Evolutionary conservation across 768 basidiomycete species (phyloP).

Genomic region (Cubamyces lactineus): DNA sequence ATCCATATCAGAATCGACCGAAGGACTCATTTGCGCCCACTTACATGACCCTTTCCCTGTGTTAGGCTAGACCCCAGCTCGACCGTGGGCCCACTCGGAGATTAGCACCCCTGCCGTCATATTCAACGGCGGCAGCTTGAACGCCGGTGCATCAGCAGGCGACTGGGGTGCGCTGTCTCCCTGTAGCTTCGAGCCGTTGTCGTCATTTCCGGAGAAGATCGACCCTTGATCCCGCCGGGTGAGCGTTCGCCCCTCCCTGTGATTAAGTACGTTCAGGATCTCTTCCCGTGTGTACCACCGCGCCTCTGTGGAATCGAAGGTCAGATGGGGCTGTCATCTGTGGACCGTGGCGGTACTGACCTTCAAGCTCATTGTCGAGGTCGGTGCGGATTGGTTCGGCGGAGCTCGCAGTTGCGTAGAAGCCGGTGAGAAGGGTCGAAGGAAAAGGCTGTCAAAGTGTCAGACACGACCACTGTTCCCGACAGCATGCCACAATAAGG

Average conservation of each 20-base stretch:
- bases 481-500: neutral
- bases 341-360: constrained; percentile 43
- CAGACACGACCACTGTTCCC: neutral
- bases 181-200: constrained; percentile 18
- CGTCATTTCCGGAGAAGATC: constrained; percentile 39
- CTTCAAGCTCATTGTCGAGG: constrained; percentile 92
- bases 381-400: constrained; percentile 77
- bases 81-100: constrained; percentile 75
- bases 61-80: constrained; percentile 36
- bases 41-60: neutral
- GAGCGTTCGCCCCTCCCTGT: constrained; percentile 53
- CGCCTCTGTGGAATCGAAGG: constrained; percentile 62
- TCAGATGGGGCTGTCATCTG: neutral
- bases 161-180: constrained; percentile 27
- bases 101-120: constrained; percentile 87
- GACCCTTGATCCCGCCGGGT: constrained; percentile 52
- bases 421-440: constrained; percentile 88
- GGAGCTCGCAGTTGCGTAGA: constrained; percentile 78
- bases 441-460: constrained; percentile 74
- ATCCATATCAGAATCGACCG: too few relatives aligned
- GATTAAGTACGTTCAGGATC: constrained; percentile 62
- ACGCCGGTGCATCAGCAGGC: constrained; percentile 36
- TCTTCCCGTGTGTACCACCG: constrained; percentile 85
- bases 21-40: neutral
- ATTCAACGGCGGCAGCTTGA: constrained; percentile 72